Evolutionary conservation across 1,284 basidiomycete genomes (phyloP), one percentile per base, ranked within the genome.

Genomic region (Malassezia caprae): DNA sequence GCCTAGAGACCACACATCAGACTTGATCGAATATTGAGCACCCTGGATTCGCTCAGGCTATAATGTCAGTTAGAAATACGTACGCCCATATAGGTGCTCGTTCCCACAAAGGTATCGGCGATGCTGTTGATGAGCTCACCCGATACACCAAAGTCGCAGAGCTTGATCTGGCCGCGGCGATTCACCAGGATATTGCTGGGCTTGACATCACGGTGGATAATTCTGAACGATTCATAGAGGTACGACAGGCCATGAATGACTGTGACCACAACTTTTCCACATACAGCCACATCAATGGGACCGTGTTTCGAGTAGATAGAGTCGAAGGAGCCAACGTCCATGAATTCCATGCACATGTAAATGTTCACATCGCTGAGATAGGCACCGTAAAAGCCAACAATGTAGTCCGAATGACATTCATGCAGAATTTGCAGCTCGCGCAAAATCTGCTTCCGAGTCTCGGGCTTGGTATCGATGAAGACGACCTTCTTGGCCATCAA

Each of bases 191-290:
- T 94, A 73, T 98, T 98, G 41, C 90, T 94, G 1, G 93, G 93
- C 76, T 99, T 99, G 79, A 99, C 96, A 72, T 98, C 93, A 73
- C 94, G 86, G 76, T 98, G 93, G 67, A 99, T 98, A 76, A 98
- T 98, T n/a, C 90, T 84, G 76, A 98, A 94, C 1, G 86, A 87
- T 73, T 98, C 94, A 76, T 99, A 98, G n/a, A 99, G 82, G 76
- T 98, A 99, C 13, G 88, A 90, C 69, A 98, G 77, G 8, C 93
- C 93, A 60, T 89, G 85, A 40, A 96, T 79, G n/a, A 98, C 94
- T 0, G 86, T 85, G 51, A 90, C 80, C 8, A 91, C 90, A 51
- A 98, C 87, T 74, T 87, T 85, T 39, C 85, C 87, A 19, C 96
- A 88, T 21, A 98, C 84, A 31, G 87, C 82, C 61, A 93, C 86